Evolutionary conservation across 1,284 basidiomycete species (phyloP), one percentile per base, ranked within the genome.

Genomic region (Vanrija pseudolonga): DNA sequence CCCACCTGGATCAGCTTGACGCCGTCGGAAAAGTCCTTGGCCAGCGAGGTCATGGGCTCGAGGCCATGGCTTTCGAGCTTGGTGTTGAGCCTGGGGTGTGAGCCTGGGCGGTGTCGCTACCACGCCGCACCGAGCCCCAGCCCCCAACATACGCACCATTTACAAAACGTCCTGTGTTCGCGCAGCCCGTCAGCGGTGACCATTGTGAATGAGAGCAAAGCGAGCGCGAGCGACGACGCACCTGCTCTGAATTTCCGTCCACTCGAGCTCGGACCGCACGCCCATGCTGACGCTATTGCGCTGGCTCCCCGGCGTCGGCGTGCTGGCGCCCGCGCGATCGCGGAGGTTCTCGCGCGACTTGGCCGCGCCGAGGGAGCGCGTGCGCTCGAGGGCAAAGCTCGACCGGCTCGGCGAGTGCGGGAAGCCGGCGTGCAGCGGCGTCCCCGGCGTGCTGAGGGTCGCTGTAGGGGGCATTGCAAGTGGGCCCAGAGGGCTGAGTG

Each of bases 21-120:
- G 44, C 95, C 95, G 78, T 97, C 92, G 5, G 89, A 91, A 47
- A 98, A 84, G 79, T 98, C 95, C 51, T 84, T 82, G 22, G 90
- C 87, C 3, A 98, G 83, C 42, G 91, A 92, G 14, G 80, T 81
- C 90, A 98, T 96, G n/a, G 90, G 85, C 19, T 88, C 85, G 65
- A 95, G 84, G 59, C 87, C 87, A 65, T 88, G 82, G 4, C 84
- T 80, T 69, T 96, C 91, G 36, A 98, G 83, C 73, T 95, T 95
- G 7, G 92, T 92, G 71, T 98, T 98, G 57, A 98, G 82, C 95
- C 95, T 82, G 85, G 14, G 23, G 18, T 12, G 5, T 38, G 17
- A 22, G 14, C 17, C 19, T 23, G 7, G 26, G 11, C 23, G 2
- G 2, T 9, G 17, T 6, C 26, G 4, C 7, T 12, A 9, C 32